A percentile compares a stretch with the other conserved stretches of the same genome.
Conservation (phyloP, 2,329 filamentous ascomycete genomes). For the Arthroderma sp. region DNA sequence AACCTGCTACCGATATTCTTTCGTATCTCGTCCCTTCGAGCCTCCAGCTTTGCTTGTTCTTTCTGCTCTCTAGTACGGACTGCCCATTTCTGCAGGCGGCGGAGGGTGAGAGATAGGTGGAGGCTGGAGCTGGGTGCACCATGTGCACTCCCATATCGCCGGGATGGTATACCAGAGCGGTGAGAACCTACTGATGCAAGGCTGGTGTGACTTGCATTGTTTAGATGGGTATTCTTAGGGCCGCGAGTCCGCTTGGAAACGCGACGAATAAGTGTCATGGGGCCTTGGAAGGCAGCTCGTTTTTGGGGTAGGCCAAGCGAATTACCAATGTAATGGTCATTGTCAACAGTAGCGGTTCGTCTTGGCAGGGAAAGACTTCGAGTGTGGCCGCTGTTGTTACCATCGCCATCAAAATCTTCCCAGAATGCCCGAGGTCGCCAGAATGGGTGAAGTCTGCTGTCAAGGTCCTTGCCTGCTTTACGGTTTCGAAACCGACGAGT, state of each 20-base stretch:
- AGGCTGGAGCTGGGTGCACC: conserved; percentile 17
- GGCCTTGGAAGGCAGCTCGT: conserved; percentile 31
- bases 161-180: conserved; percentile 12
- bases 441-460: conserved; percentile 44
- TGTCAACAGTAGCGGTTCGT: conserved; percentile 7
- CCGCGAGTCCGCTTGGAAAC: conserved; percentile 19
- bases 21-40: conserved; percentile 39
- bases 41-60: conserved; percentile 37
- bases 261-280: conserved; percentile 22
- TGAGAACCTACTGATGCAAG: conserved; percentile 20
- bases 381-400: conserved; percentile 16
- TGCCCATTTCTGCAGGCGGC: conserved; percentile 36
- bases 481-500: conserved; percentile 29
- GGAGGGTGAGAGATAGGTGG: conserved; percentile 37
- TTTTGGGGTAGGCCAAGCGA: conserved; percentile 42
- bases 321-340: conserved; percentile 37
- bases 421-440: conserved; percentile 53
- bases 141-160: not conserved
- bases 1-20: conserved; percentile 39
- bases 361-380: not conserved
- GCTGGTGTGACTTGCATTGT: conserved; percentile 14
- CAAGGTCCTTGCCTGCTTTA: conserved; percentile 30
- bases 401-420: conserved; percentile 40
- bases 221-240: not conserved
- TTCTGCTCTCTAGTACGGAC: conserved; percentile 29